Evolutionary conservation across 108 stramenopile species (phyloP), one percentile per base, ranked within the genome.

Genomic region (Epithemia pelagica): DNA sequence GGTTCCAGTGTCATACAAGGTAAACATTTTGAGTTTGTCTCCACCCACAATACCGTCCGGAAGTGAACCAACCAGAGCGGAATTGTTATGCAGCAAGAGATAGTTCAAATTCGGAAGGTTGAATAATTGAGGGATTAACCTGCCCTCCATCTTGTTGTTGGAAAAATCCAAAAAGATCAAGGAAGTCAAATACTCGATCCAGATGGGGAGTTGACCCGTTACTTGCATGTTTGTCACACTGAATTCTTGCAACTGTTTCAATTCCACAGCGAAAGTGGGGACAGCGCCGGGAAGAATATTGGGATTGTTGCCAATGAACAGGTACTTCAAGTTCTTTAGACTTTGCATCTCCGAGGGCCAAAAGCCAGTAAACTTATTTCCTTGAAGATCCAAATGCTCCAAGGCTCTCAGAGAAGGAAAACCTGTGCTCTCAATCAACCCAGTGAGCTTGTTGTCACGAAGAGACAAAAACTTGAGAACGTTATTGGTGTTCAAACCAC

Each of bases 161-260:
- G 66, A 66, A 28, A 82, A 61, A 54, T 82, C 75, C 46, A 82
- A 30, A 53, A 76, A 59, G 20, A 59, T 37, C 52, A 82, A 63
- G 28, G 73, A 61, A 3, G 37, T n/a, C 30, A 78, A 37, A 1
- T 68, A 28, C 21, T 58, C 64, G 23, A 82, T 33, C 70, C 70
- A 69, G 0, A 52, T 57, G 22, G 81, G 81, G 31, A 82, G 66
- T 8, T 25, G 7, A 3, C 78, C 81, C 10, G 28, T 78, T 30
- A 78, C 58, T 18, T 73, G 57, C 21, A 61, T 70, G 15, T 60
- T 30, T 28, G 68, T 65, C 61, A 82, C 30, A 25, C 71, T 76
- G 27, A 82, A 56, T 28, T 73, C 69, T 28, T 27, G 24, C 64
- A 82, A 30, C 2, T 63, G 73, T n/a, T 64, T 74, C 58, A 82